phyloP scores from a whole-genome alignment of 768 basidiomycete genomes.

The Pleurotus tuber-regium region DNA sequence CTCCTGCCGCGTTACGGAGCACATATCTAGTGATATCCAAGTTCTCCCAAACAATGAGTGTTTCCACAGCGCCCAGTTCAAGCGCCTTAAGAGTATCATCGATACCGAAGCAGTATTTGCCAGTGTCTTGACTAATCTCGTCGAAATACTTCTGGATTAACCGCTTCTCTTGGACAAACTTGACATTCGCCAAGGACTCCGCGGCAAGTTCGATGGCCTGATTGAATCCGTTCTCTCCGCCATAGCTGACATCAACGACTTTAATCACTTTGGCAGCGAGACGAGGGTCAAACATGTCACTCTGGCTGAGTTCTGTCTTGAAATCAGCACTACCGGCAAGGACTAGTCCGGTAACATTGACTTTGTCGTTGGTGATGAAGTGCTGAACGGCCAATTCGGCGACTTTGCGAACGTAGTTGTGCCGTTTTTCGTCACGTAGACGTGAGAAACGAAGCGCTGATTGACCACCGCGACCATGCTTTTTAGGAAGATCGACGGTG shows the following conservation, averaged over 20 bases:
- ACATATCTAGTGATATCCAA: slow-evolving; percentile 86
- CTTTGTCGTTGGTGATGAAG: slow-evolving; percentile 97
- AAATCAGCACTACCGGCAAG: slow-evolving; percentile 97
- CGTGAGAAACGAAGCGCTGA: slow-evolving; percentile 99
- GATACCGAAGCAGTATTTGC: slow-evolving; percentile 96
- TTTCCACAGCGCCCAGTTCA: slow-evolving; percentile 96
- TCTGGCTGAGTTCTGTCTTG: slow-evolving; percentile 96
- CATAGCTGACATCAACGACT: slow-evolving; percentile 97
- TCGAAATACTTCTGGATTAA: slow-evolving; percentile 99
- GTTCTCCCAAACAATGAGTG: slow-evolving; percentile 98
- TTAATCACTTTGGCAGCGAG: slow-evolving; percentile 93
- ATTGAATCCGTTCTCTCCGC: slow-evolving; percentile 98
- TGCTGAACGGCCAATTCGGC: slow-evolving; percentile 97
- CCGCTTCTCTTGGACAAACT: slow-evolving; percentile 98
- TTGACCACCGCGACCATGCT: slow-evolving; percentile 99
- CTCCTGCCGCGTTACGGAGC: slow-evolving; percentile 89
- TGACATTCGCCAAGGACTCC: slow-evolving; percentile 96
- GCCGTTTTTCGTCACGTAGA: slow-evolving; percentile 97
- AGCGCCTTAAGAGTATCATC: slow-evolving; percentile 96
- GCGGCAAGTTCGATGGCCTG: slow-evolving; percentile 99
- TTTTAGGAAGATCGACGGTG: slow-evolving; percentile 98
- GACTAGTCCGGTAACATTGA: slow-evolving; percentile 95
- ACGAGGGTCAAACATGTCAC: slow-evolving; percentile 93
- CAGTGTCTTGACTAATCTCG: slow-evolving; percentile 97
- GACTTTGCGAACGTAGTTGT: slow-evolving; percentile 99